Conservation (phyloP, 225 moss, liverwort and hornwort species). For the Neckera pumila region DNA sequence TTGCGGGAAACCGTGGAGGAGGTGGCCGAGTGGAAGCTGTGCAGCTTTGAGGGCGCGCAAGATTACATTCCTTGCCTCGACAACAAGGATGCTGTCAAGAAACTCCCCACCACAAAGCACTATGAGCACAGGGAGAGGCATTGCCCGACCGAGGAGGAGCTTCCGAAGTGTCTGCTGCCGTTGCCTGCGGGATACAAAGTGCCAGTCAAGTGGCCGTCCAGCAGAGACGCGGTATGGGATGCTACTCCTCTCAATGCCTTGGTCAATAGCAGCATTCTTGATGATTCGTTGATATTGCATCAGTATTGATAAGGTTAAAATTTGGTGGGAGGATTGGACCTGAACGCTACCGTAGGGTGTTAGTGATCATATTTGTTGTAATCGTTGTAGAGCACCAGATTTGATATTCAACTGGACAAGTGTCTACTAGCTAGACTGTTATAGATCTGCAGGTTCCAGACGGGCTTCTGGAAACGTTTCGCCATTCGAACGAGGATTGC, state of each 20-base stretch:
- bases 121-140: constrained; percentile 76
- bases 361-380: background rate
- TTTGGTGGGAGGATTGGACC: background rate
- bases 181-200: constrained; percentile 55
- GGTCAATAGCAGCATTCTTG: background rate
- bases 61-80: constrained; percentile 72
- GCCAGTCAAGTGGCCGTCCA: constrained; percentile 64
- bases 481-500: background rate
- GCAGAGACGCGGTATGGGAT: constrained; percentile 31
- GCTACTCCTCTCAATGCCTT: background rate
- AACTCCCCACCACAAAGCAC: constrained; percentile 30
- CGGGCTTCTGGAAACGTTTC: background rate
- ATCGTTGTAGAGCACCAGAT: background rate
- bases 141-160: constrained; percentile 48
- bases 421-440: background rate
- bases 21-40: constrained; percentile 36
- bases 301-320: background rate
- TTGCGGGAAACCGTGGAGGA: background rate
- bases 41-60: constrained; percentile 38
- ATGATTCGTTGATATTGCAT: background rate
- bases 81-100: constrained; percentile 36
- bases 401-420: background rate
- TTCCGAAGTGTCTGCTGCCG: constrained; percentile 66
- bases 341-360: too few relatives aligned
- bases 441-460: background rate